Percentiles rank a stretch among this genome's conserved stretches.
These are phyloP conservation scores for Candida boleticola DNA, from an alignment of 805 yeast genomes.

Conservation along the genomic window DNA sequence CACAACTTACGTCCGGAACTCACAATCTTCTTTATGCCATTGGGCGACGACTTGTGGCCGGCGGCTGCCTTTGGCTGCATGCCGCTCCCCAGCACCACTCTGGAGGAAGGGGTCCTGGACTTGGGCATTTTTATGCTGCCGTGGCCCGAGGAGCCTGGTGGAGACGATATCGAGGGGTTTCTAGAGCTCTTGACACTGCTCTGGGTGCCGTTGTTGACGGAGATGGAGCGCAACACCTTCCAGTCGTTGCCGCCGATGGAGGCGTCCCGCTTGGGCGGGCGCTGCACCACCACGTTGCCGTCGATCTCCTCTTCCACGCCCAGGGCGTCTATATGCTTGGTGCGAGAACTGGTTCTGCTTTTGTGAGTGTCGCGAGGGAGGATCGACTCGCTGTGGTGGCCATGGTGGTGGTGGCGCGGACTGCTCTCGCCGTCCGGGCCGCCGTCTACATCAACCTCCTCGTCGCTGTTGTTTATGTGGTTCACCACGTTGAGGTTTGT, in stretches of 20 bases:
- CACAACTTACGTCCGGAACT: slow-evolving; percentile 1
- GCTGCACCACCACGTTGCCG: slow-evolving; percentile 10
- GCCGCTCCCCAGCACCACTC: neutral
- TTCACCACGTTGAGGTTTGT: slow-evolving; percentile 6
- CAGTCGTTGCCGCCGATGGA: slow-evolving; percentile 22
- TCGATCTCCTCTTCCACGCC: slow-evolving; percentile 1
- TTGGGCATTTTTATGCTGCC: slow-evolving; percentile 4
- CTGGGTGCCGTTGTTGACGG: slow-evolving; percentile 33
- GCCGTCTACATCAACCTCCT: neutral
- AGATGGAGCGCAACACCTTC: slow-evolving; percentile 40
- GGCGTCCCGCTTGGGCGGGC: slow-evolving; percentile 24
- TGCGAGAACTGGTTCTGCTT: slow-evolving; percentile 13
- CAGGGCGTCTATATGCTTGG: slow-evolving; percentile 2
- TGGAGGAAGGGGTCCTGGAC: slow-evolving; percentile 1
- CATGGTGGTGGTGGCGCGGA: too few relatives aligned
- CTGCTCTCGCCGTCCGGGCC: neutral
- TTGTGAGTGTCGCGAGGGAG: too few relatives aligned
- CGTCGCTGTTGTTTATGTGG: slow-evolving; percentile 6
- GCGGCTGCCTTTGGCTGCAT: slow-evolving; percentile 1
- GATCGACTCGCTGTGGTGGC: too few relatives aligned
- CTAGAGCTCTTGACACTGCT: slow-evolving; percentile 1
- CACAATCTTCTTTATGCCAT: slow-evolving; percentile 3
- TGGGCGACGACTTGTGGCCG: slow-evolving; percentile 3
- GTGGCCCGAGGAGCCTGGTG: slow-evolving; percentile 1
- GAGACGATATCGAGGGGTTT: neutral